A percentile compares a stretch with the other conserved stretches of the same genome.
phyloP scores from a whole-genome alignment of 1,139 yeast genomes.

The Diutina catenulata region DNA sequence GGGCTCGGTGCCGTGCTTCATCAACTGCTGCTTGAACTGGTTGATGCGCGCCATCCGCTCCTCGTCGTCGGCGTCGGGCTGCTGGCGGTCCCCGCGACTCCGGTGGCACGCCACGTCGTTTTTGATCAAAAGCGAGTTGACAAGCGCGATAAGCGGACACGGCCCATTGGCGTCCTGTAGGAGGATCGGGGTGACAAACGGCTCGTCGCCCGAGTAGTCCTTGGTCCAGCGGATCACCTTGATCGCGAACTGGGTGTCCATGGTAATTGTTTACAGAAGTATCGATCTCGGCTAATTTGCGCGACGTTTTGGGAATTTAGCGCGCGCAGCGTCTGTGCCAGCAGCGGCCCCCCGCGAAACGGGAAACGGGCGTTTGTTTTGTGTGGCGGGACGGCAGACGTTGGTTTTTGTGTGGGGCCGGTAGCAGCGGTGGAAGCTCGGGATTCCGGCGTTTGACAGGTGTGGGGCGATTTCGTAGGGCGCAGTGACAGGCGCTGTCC shows the following conservation, averaged over 20 bases:
- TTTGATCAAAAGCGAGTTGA: slow-evolving; percentile 52
- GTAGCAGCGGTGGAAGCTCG: no score
- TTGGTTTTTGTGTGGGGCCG: no score
- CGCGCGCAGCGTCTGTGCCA: no score
- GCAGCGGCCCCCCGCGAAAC: no score
- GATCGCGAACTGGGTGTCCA: slow-evolving; percentile 4
- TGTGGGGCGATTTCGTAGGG: no score
- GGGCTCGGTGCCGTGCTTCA: slow-evolving; percentile 5
- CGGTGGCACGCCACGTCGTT: slow-evolving; percentile 20
- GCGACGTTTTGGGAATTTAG: no score
- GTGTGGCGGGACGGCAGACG: no score
- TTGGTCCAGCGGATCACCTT: slow-evolving; percentile 5
- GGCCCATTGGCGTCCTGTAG: slow-evolving; percentile 81
- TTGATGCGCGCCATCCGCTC: slow-evolving; percentile 2
- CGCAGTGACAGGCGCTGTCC: no score
- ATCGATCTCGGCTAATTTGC: no score
- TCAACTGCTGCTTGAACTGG: slow-evolving; percentile 11
- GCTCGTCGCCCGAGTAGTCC: slow-evolving; percentile 5
- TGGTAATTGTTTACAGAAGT: no score
- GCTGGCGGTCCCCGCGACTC: not conserved
- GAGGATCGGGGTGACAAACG: slow-evolving; percentile 39
- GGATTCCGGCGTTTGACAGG: no score
- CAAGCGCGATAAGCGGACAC: slow-evolving; percentile 76
- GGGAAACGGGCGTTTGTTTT: no score
- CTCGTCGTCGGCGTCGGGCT: not conserved